These are phyloP conservation scores for Cicer cuneatum DNA, from an alignment of 306 rosid species.

Conservation along the genomic window DNA sequence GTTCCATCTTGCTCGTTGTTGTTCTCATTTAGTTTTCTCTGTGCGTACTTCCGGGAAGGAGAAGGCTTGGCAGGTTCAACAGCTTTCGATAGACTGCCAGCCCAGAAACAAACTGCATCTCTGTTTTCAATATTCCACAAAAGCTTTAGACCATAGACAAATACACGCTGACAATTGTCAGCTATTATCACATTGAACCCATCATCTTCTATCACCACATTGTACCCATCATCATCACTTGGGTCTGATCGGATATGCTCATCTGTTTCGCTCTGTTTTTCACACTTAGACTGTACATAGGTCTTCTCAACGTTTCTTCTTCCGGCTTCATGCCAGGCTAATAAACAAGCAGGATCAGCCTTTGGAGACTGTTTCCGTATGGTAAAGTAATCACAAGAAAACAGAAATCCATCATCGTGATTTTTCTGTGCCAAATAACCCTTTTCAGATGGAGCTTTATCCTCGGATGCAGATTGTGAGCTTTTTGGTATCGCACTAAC, in stretches of 20 bases:
- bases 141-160: constrained; percentile 92
- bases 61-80: constrained; percentile 79
- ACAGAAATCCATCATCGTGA: constrained; percentile 79
- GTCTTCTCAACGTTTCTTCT: constrained; percentile 72
- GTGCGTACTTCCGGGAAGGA: constrained; percentile 86
- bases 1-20: constrained; percentile 52
- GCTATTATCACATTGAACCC: constrained; percentile 96
- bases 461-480: constrained; percentile 60
- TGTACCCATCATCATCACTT: constrained; percentile 63
- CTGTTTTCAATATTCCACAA: constrained; percentile 92
- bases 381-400: constrained; percentile 89
- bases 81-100: constrained; percentile 75
- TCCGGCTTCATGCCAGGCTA: constrained; percentile 97
- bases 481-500: constrained; percentile 64
- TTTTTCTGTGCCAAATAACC: constrained; percentile 58
- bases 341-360: constrained; percentile 77
- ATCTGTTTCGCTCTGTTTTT: constrained; percentile 65
- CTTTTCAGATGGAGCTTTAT: background rate
- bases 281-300: constrained; percentile 56
- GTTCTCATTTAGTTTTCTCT: constrained; percentile 72
- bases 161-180: constrained; percentile 88
- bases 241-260: constrained; percentile 78
- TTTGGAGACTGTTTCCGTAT: constrained; percentile 88
- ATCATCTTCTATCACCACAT: constrained; percentile 67
- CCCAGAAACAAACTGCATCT: constrained; percentile 84